These are phyloP conservation scores for Biscutella laevigata DNA, from an alignment of 441 rosid species.

Conservation along the genomic window DNA sequence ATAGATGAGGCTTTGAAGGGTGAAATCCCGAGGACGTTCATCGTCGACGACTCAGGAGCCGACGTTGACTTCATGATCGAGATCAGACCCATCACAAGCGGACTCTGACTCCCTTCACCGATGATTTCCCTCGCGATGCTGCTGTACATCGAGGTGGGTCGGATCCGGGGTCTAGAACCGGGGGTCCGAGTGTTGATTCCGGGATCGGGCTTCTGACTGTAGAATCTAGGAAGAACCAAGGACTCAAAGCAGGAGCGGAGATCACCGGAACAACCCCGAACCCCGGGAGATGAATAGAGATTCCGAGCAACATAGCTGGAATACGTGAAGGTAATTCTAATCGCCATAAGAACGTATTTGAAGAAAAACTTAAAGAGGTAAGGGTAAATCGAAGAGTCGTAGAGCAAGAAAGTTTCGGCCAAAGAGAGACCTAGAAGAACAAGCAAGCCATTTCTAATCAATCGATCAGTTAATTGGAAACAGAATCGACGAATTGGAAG, in stretches of 20 bases:
- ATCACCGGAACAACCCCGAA: constrained; percentile 35
- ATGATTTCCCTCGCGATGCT: constrained; percentile 41
- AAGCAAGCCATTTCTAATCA: constrained; percentile 33
- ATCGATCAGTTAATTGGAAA: constrained; percentile 27
- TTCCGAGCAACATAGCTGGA: constrained; percentile 74
- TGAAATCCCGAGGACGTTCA: constrained; percentile 40
- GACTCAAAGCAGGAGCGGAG: constrained; percentile 43
- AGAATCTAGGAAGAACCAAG: constrained; percentile 42
- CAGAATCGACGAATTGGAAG: constrained; percentile 35
- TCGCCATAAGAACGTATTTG: constrained; percentile 52
- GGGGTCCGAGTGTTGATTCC: no score
- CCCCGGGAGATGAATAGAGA: constrained; percentile 42
- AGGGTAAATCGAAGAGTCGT: constrained; percentile 40
- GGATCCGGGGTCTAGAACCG: constrained; percentile 10
- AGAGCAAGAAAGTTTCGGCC: constrained; percentile 16
- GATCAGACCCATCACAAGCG: constrained; percentile 46
- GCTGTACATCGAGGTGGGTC: constrained; percentile 27
- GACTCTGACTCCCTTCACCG: constrained; percentile 34
- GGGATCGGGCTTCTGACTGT: constrained; percentile 31
- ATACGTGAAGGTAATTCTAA: constrained; percentile 51
- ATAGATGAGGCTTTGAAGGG: constrained; percentile 49
- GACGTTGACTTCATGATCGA: constrained; percentile 58
- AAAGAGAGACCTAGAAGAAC: constrained; percentile 28
- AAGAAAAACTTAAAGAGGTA: constrained; percentile 39
- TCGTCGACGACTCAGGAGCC: constrained; percentile 23